Evolutionary conservation across 345 rosid species (phyloP).

Genomic region (Camelina sativa): DNA sequence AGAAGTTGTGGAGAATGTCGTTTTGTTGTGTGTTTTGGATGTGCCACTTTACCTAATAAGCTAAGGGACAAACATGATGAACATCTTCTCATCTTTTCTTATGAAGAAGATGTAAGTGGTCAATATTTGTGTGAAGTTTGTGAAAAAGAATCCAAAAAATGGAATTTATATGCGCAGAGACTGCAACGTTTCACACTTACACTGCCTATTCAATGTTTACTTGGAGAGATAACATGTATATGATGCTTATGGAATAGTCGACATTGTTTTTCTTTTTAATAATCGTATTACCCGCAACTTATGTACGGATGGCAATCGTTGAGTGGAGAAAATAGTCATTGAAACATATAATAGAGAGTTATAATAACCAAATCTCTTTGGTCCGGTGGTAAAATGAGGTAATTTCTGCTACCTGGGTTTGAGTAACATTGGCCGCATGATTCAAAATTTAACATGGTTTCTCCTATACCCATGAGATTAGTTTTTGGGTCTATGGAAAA

Average conservation of each 20-base stretch:
- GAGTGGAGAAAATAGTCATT: too few species aligned
- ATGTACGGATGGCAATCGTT: neutral
- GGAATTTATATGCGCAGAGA: conserved; percentile 14
- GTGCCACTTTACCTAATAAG: neutral
- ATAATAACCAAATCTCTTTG: too few species aligned
- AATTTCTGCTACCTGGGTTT: too few species aligned
- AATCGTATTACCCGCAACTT: neutral
- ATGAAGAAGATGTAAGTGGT: neutral
- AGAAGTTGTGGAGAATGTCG: too few species aligned
- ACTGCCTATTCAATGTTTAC: neutral
- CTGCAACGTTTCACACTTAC: neutral
- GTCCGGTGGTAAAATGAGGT: too few species aligned
- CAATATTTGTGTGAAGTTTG: neutral
- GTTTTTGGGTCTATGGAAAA: too few species aligned
- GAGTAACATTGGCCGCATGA: too few species aligned
- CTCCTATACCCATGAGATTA: neutral
- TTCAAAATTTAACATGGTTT: too few species aligned
- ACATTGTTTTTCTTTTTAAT: neutral
- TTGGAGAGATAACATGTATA: neutral
- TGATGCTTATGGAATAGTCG: neutral
- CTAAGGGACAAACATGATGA: conserved; percentile 14
- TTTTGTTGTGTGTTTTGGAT: too few species aligned
- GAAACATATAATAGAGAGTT: too few species aligned
- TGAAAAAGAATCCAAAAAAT: neutral
- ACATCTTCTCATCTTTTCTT: conserved; percentile 19